phyloP scores from a whole-genome alignment of 2,329 filamentous ascomycete species.

The Pseudopithomyces chartarum region DNA sequence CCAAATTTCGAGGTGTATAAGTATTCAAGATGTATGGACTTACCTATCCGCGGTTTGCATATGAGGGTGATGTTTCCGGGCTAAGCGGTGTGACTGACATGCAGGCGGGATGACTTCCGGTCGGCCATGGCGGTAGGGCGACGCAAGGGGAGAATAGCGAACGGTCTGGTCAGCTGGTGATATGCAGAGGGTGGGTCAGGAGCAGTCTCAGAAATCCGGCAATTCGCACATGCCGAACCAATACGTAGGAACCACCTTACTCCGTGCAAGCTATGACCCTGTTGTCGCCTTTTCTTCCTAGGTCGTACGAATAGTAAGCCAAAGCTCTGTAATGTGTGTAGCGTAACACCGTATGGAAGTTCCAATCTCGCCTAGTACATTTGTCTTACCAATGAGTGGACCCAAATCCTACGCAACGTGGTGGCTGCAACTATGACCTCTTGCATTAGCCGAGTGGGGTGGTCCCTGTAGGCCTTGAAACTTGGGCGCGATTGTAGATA shows the following conservation, averaged over 20 bases:
- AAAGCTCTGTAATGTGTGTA: constrained; percentile 3
- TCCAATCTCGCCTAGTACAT: neutral
- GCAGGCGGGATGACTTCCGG: neutral
- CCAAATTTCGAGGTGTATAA: too few species aligned
- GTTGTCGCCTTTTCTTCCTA: neutral
- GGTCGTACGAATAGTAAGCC: neutral
- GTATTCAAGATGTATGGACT: too few species aligned
- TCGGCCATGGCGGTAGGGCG: neutral
- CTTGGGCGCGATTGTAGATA: neutral
- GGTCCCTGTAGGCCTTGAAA: neutral
- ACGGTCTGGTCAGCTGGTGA: constrained; percentile 1
- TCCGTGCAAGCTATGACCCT: neutral
- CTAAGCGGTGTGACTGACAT: constrained; percentile 6
- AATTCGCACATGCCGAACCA: constrained; percentile 5
- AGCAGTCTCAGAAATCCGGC: constrained; percentile 2
- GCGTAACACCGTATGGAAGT: neutral
- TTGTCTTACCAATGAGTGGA: neutral
- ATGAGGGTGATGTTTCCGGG: neutral
- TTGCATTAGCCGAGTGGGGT: constrained; percentile 3
- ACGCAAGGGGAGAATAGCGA: neutral
- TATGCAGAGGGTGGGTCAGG: constrained; percentile 2
- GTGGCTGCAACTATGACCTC: neutral
- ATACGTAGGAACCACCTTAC: neutral
- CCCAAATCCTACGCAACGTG: constrained; percentile 1
- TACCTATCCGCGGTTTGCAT: neutral